phyloP scores from a whole-genome alignment of 2,329 filamentous ascomycete genomes.

The Colletotrichum cordylinicola region DNA sequence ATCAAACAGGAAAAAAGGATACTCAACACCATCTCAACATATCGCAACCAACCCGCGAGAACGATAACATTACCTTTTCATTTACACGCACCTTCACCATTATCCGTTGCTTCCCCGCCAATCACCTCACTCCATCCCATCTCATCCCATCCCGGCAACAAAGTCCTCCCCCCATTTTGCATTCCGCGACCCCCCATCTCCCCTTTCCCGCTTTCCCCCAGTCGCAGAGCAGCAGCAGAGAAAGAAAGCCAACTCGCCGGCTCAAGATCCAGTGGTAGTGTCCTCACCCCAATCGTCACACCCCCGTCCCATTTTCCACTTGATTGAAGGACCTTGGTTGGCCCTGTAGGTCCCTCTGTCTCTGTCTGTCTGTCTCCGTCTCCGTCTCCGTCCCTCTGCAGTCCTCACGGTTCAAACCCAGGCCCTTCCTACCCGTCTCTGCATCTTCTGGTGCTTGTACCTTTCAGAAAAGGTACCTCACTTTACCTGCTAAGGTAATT shows the following conservation, averaged over 20 bases:
- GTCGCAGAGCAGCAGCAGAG: neutral
- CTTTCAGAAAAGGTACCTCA: neutral
- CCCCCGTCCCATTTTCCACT: constrained; percentile 7
- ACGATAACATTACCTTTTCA: neutral
- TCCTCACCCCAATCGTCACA: neutral
- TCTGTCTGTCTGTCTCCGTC: neutral
- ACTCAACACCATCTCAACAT: neutral
- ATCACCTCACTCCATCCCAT: constrained; percentile 9
- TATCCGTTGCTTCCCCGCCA: neutral
- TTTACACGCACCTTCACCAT: neutral
- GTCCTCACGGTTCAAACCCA: neutral
- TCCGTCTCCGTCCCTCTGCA: neutral
- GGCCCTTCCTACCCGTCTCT: neutral
- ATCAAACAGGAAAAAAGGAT: neutral
- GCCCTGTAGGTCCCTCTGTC: neutral
- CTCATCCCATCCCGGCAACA: constrained; percentile 8
- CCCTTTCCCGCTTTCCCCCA: neutral
- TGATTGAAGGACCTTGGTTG: neutral
- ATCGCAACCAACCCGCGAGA: neutral
- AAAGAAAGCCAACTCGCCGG: neutral
- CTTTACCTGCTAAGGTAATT: neutral
- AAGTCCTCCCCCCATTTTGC: neutral
- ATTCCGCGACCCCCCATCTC: neutral
- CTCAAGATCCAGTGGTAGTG: neutral
- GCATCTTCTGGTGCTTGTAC: neutral